Conservation (phyloP, 768 basidiomycete species). For the Tulasnella sp. region DNA sequence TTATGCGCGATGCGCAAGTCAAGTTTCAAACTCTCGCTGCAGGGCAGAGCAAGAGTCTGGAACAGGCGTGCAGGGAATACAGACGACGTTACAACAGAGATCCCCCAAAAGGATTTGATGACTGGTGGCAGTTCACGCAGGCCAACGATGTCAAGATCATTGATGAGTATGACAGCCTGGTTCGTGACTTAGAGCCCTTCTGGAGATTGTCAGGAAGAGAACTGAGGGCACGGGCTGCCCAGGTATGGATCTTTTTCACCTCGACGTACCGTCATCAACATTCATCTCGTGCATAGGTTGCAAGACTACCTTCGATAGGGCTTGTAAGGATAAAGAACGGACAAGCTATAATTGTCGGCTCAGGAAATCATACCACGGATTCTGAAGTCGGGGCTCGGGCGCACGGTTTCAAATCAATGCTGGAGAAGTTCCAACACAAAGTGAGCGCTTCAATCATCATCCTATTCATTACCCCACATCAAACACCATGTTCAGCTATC, state of each 20-base stretch:
- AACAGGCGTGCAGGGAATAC: constrained; percentile 72
- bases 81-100: constrained; percentile 55
- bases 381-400: constrained; percentile 65
- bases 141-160: constrained; percentile 6
- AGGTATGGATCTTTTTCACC: constrained; percentile 32
- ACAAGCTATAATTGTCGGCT: constrained; percentile 43
- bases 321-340: constrained; percentile 64
- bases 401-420: constrained; percentile 59
- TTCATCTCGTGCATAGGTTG: constrained; percentile 37
- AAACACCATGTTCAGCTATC: constrained; percentile 49
- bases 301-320: constrained; percentile 68
- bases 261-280: neutral
- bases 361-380: too few relatives aligned
- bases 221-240: constrained; percentile 44
- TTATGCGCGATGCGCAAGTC: constrained; percentile 71
- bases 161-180: constrained; percentile 50
- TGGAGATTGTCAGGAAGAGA: constrained; percentile 62
- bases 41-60: constrained; percentile 66
- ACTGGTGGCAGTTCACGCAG: constrained; percentile 49
- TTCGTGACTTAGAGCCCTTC: constrained; percentile 72
- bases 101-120: constrained; percentile 82
- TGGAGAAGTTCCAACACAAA: constrained; percentile 23
- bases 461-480: too few relatives aligned
- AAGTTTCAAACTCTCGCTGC: constrained; percentile 51
- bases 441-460: too few relatives aligned